Base-by-base conservation (phyloP, 495 filamentous ascomycete genomes). In the Penicillium atrosanguineum region DNA sequence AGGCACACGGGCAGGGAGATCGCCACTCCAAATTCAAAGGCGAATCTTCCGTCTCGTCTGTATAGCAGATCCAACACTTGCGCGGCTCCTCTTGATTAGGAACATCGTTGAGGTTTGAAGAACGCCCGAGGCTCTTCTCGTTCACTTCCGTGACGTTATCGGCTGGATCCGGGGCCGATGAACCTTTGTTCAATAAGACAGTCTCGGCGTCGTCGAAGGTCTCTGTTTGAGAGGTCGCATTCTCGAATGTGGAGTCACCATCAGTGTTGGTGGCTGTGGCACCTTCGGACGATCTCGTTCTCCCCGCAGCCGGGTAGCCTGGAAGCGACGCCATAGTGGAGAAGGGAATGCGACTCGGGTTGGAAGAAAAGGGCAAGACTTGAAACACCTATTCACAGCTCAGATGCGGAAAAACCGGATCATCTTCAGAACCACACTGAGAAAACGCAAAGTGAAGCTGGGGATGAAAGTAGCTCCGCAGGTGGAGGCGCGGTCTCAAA, bases 21-120 rank as follows among this genome's bases (percentile, higher is more conserved):
- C 88, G 84, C 91, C 93, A 97, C 63, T 86, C 79, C n/a, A 76
- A 67, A 20, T 83, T 83, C 5, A 82, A 75, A 37, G 80, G 76
- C 31, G 75, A 77, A 49, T 90, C 87, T 57, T 96, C 90, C 20
- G 85, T 91, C 56, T 91, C 85, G 57, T 93, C 89, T 48, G 80
- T 80, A 62, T 94, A 89, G 73, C 94, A 98, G 62, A 98, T 92
- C 87, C 90, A 97, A 70, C 94, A 98, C 70, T 85, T 86, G 31
- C 83, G 84, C 23, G 86, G 77, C 46, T 81, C 78, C 4, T 74
- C 63, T 14, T 63, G 57, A 9, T 39, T 50, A 14, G 61, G 50
- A 15, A 56, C 20, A 29, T 60, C 55, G 19, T 58, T 20, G 21
- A 51, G 34, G 23, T 53, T 50, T 44, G 64, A 44, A 46, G 45